Evolutionary conservation across 2,329 filamentous ascomycete genomes (phyloP).

Genomic region (Dothistroma pini): DNA sequence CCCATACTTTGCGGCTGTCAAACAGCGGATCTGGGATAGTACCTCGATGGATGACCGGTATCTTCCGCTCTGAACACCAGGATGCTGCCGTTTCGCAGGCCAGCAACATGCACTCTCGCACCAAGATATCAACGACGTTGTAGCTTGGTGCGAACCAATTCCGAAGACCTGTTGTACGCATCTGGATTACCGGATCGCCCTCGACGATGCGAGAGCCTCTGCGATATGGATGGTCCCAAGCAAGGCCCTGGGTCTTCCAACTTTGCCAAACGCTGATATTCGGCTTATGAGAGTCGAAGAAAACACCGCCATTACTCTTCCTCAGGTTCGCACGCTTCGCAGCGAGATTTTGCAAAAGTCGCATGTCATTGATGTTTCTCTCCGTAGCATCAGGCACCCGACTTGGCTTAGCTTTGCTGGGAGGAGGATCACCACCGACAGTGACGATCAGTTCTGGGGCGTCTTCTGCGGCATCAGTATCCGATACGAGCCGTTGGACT

Average conservation of each 20-base stretch:
- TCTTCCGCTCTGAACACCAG: conserved; percentile 51
- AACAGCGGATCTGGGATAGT: conserved; percentile 17
- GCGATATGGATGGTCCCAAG: conserved; percentile 41
- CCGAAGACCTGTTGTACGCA: conserved; percentile 32
- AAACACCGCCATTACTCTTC: conserved; percentile 38
- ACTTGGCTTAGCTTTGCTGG: conserved; percentile 7
- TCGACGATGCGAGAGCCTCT: conserved; percentile 37
- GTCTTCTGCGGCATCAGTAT: conserved; percentile 8
- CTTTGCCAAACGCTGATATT: conserved; percentile 39
- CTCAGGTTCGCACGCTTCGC: conserved; percentile 34
- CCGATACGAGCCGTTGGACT: conserved; percentile 21
- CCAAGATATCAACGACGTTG: conserved; percentile 24
- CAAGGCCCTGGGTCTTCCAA: conserved; percentile 32
- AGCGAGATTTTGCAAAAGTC: conserved; percentile 36
- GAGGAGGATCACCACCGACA: conserved; percentile 35
- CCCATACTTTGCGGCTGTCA: conserved; percentile 32
- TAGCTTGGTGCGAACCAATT: conserved; percentile 31
- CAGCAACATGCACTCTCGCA: conserved; percentile 54
- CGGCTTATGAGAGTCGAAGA: conserved; percentile 30
- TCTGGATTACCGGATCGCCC: conserved; percentile 46
- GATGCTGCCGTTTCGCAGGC: conserved; percentile 49
- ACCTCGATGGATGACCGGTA: conserved; percentile 51
- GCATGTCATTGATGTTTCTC: conserved; percentile 33
- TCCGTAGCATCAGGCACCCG: conserved; percentile 27
- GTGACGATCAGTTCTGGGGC: conserved; percentile 24